Evolutionary conservation across 805 yeast genomes (phyloP), one percentile per base, ranked within the genome.

Genomic region (Wickerhamomyces xylosicus): DNA sequence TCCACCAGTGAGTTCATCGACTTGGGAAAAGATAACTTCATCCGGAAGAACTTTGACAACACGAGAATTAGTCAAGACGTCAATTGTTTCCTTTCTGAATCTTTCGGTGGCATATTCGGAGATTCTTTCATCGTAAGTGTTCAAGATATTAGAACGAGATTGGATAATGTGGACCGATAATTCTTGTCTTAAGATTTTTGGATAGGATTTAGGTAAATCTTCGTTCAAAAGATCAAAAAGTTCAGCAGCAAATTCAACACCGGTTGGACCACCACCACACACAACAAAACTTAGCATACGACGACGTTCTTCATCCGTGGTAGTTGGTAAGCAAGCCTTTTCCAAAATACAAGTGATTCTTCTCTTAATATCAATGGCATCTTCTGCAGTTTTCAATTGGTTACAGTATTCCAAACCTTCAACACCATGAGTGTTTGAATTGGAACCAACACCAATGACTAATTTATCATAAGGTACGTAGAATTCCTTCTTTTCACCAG

Each of bases 191-290:
- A 79, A 58, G 36, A 78, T 64, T 48, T 67, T 67, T 40, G 85
- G 85, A 57, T 72, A 79, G 38, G 64, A 57, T 40, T 69, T 65
- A 34, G 68, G 64, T 48, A 79, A 57, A 53, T 79, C 85, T 56
- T 79, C 85, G 52, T 77, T 77, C 53, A 79, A 61, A 48, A 79
- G 56, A 50, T 79, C 86, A 47, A 64, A 77, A 21, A 79, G 71
- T 57, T 79, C 86, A 25, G 85, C 83, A 22, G 86, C 85, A 49
- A 78, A 70, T 53, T 78, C 85, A 28, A 76, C 82, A 48, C 85
- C 85, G 1, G 85, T 78, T 39, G 85, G 84, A 34, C 85, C 85
- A 43, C 85, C 85, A 44, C 85, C 85, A 56, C 84, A 77, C 27
- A 78, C 71, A 13, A 77, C 83, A 56, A 78, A 77, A 38, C 78